Evolutionary conservation across 352 stramenopile species (phyloP), one percentile per base, ranked within the genome.

Genomic region (Hyaloperonospora arabidopsidis): DNA sequence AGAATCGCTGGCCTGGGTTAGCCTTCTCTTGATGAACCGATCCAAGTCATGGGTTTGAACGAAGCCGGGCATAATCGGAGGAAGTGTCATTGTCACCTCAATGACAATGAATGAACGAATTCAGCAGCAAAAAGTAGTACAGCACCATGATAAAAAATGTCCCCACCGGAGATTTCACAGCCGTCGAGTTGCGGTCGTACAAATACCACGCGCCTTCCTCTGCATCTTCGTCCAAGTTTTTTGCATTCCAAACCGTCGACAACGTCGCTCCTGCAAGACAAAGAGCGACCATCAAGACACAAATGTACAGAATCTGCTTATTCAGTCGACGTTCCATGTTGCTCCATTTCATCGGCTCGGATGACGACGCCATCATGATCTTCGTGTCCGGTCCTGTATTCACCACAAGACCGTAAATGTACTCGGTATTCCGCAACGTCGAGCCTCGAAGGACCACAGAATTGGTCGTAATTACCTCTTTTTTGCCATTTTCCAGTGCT

Each of bases 1-100:
- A n/a, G n/a, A n/a, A n/a, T n/a, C n/a, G n/a, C n/a, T n/a, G n/a
- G n/a, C n/a, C n/a, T n/a, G n/a, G n/a, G n/a, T n/a, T n/a, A n/a
- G n/a, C n/a, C n/a, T n/a, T n/a, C n/a, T n/a, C n/a, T n/a, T n/a
- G n/a, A n/a, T n/a, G n/a, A n/a, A n/a, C n/a, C n/a, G n/a, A n/a
- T n/a, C n/a, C n/a, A n/a, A n/a, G n/a, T n/a, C n/a, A n/a, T n/a
- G n/a, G n/a, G n/a, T n/a, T n/a, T n/a, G n/a, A n/a, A n/a, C n/a
- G n/a, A n/a, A n/a, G n/a, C n/a, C n/a, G n/a, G n/a, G n/a, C n/a
- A n/a, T n/a, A n/a, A n/a, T n/a, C n/a, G n/a, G n/a, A n/a, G n/a
- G n/a, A n/a, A n/a, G n/a, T n/a, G 86, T 94, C 84, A 98, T 96
- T 61, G 72, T 87, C 21, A 97, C 89, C 62, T 98, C 97, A 98